Evolutionary conservation across 805 yeast species (phyloP).

Genomic region (Candida peoriensis): DNA sequence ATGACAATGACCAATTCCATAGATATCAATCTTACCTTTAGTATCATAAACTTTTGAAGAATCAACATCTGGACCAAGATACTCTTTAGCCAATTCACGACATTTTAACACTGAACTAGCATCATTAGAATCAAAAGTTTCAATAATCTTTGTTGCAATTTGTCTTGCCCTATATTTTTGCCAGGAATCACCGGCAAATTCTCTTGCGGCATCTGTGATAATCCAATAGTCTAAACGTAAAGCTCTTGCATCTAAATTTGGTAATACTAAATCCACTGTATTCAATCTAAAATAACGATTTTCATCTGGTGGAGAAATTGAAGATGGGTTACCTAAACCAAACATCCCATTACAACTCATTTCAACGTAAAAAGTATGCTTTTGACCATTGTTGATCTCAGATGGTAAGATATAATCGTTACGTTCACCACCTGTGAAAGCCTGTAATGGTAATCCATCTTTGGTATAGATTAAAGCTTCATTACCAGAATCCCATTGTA

Average conservation of each 20-base stretch:
- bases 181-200: conserved; percentile 67
- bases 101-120: conserved; percentile 53
- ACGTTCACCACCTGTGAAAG: conserved; percentile 83
- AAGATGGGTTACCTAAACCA: conserved; percentile 62
- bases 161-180: conserved; percentile 81
- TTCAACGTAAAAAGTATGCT: conserved; percentile 74
- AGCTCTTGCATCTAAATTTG: conserved; percentile 75
- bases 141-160: conserved; percentile 78
- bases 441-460: conserved; percentile 69
- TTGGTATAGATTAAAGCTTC: conserved; percentile 78
- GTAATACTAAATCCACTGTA: conserved; percentile 74
- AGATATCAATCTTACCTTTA: conserved; percentile 51
- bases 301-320: conserved; percentile 64
- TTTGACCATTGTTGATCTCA: conserved; percentile 43
- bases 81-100: conserved; percentile 57
- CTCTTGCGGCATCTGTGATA: conserved; percentile 87
- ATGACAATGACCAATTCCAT: conserved; percentile 91
- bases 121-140: conserved; percentile 71
- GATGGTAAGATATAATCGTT: conserved; percentile 65
- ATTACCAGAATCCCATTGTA: conserved; percentile 81
- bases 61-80: conserved; percentile 63
- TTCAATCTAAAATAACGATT: conserved; percentile 65
- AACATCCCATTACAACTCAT: conserved; percentile 94
- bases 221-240: conserved; percentile 81
- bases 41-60: conserved; percentile 55